Base-by-base conservation (phyloP, 176 grass and related monocot genomes). In the Ensete ventricosum region DNA sequence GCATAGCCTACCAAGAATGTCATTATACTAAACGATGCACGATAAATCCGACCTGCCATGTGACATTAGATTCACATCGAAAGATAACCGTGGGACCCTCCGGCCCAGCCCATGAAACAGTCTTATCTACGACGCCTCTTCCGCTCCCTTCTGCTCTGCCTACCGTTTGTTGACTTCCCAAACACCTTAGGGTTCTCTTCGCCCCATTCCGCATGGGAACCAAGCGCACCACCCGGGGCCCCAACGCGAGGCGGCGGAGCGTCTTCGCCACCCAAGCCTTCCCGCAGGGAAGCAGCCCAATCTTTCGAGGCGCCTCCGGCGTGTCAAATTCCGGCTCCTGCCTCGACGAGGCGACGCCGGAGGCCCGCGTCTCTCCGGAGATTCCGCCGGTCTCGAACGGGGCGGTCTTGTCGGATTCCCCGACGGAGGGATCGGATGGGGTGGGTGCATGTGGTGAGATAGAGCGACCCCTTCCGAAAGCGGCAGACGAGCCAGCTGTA, bases 191-290 rank as follows among this genome's bases (percentile, higher is more conserved):
- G 58, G 14, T 62, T 62, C 19, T 21, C 2, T 20, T 62, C 5
- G 34, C 34, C 34, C 34, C 17, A 19, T n/a, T 20, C 58, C 17
- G n/a, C n/a, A 67, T 67, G 64, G 64, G 64, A 34, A 67, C 21
- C 64, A 67, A 67, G 21, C 64, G 34, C 12, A 67, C 64, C 14
- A 67, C 25, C 64, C 64, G 64, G 25, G 64, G 64, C 14, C 64
- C 64, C 1, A 67, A 65, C 4, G 8, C 25, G 64, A 23, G 64
- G 64, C 64, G 25, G 25, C 12, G 64, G 24, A 16, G 11, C n/a
- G 24, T 25, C 11, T 34, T 26, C 64, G 64, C 25, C 25, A 1
- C 14, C 13, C 63, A 9, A 20, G 23, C 9, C 10, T 26, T 27
- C 22, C 63, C 23, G 23, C 22, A n/a, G 63, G 63, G 63, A 13